Evolutionary conservation across 805 yeast genomes (phyloP), one percentile per base, ranked within the genome.

Genomic region (Saccharomyces kudriavzevii): DNA sequence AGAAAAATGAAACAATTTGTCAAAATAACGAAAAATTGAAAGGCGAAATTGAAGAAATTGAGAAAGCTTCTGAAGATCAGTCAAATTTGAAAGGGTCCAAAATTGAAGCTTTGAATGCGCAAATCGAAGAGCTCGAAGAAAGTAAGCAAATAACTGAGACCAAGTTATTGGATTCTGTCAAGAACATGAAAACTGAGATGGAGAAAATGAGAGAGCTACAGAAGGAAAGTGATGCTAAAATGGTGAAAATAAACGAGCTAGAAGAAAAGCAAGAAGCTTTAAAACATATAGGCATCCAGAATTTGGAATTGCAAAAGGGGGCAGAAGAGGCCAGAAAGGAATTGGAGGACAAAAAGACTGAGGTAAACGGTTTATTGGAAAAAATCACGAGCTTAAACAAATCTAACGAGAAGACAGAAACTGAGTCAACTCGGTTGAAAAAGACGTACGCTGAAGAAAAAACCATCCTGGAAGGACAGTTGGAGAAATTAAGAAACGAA

Each of bases 401-500:
- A 14, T 3, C 20, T 20, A 35, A 24, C 17, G 54, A 45, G 20
- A 28, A 54, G 49, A 28, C 45, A 5, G 47, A 40, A 10, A n/a
- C 27, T 1, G 24, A 22, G 43, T 8, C 13, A 20, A 4, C 24
- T 35, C 22, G 43, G 9, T 35, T 35, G 43, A 35, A 35, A 17
- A 17, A 35, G 24, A 35, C 43, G 28, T 26, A 6, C 4, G 20
- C 49, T 26, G 17, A 48, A 11, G 52, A 29, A 13, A 49, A 26
- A 40, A 24, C 10, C 2, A 14, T 9, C 5, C 11, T 45, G 25
- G 51, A 53, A 35, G n/a, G 3, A 54, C 52, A 48, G 35, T 54
- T 56, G 5, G 28, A 56, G 5, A 50, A 52, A 29, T 47, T 54
- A 14, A 55, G 52, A 14, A 63, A 60, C 5, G 71, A 74, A 1